A percentile compares a stretch with the other conserved stretches of the same genome.
These are phyloP conservation scores for Aspergillus mulundensis DNA, from an alignment of 495 filamentous ascomycete genomes.

Conservation along the genomic window DNA sequence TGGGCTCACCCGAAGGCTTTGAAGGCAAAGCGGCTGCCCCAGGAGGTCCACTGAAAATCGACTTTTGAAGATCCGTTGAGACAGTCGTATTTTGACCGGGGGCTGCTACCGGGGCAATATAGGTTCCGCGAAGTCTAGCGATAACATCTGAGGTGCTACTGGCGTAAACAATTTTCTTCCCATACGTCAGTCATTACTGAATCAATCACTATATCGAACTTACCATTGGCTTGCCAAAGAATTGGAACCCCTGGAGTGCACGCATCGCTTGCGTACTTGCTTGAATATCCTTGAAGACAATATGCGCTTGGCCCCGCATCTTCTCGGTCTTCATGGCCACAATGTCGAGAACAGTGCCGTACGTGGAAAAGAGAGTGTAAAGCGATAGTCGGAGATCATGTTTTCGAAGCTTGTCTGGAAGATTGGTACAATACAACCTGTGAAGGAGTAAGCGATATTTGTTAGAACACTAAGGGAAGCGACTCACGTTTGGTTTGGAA, in stretches of 20 bases:
- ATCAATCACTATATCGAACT: not conserved
- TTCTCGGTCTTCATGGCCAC: conserved; percentile 80
- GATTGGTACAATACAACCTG: conserved; percentile 82
- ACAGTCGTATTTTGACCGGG: conserved; percentile 46
- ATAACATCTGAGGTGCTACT: conserved; percentile 82
- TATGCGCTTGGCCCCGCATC: conserved; percentile 93
- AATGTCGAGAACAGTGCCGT: conserved; percentile 92
- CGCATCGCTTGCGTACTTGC: conserved; percentile 87
- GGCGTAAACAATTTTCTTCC: conserved; percentile 80
- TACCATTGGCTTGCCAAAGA: conserved; percentile 86
- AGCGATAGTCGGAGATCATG: conserved; percentile 74
- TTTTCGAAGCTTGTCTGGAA: conserved; percentile 83
- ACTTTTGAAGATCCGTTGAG: conserved; percentile 73
- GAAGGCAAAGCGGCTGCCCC: conserved; percentile 38
- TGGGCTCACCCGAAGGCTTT: conserved; percentile 34
- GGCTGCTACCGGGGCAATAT: conserved; percentile 55
- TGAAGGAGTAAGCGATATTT: conserved; percentile 25
- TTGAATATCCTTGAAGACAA: conserved; percentile 84
- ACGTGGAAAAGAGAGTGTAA: conserved; percentile 90
- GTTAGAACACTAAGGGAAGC: not conserved
- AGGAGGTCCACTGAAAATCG: conserved; percentile 71
- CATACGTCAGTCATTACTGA: conserved; percentile 11
- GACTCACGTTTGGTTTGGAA: conserved; percentile 72
- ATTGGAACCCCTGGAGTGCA: conserved; percentile 77
- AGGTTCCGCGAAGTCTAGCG: conserved; percentile 86